Percentiles rank a stretch among this genome's conserved stretches.
phyloP scores from a whole-genome alignment of 371 early-diverging fungal genomes.

The Lichtheimia ornata region DNA sequence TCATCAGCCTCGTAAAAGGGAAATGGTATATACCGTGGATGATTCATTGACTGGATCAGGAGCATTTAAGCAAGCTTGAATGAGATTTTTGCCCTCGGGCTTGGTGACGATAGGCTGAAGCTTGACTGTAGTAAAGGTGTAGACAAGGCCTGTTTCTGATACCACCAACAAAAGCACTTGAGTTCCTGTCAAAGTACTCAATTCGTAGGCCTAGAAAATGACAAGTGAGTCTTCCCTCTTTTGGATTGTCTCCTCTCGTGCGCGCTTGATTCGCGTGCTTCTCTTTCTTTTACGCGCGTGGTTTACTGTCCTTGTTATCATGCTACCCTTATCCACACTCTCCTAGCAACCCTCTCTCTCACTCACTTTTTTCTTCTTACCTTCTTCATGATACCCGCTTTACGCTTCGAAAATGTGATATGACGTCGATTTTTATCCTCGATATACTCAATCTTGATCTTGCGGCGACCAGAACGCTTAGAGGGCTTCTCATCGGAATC shows the following conservation, averaged over 20 bases:
- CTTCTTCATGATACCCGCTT: constrained; percentile 99
- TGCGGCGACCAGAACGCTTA: constrained; percentile 84
- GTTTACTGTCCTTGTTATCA: background rate
- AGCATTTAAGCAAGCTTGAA: constrained; percentile 93
- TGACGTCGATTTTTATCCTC: constrained; percentile 94
- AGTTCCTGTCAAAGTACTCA: constrained; percentile 96
- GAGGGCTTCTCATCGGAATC: constrained; percentile 51
- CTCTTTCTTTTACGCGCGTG: background rate
- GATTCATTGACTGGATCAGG: constrained; percentile 57
- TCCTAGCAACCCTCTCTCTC: background rate
- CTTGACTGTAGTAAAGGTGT: constrained; percentile 98
- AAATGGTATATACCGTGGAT: constrained; percentile 12
- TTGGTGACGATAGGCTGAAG: constrained; percentile 95
- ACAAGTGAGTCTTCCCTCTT: constrained; percentile 9
- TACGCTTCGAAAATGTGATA: constrained; percentile 98
- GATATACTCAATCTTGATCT: constrained; percentile 98
- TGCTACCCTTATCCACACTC: background rate
- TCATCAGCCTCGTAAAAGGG: background rate
- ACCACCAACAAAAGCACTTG: constrained; percentile 96
- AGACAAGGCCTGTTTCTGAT: constrained; percentile 98
- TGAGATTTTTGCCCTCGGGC: constrained; percentile 92
- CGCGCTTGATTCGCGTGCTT: constrained; percentile 3
- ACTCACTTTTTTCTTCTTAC: constrained; percentile 26
- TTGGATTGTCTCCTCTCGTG: background rate
- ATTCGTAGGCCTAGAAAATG: constrained; percentile 85